Evolutionary conservation across 2,329 filamentous ascomycete species (phyloP).

Genomic region (Clarireedia hainanense): DNA sequence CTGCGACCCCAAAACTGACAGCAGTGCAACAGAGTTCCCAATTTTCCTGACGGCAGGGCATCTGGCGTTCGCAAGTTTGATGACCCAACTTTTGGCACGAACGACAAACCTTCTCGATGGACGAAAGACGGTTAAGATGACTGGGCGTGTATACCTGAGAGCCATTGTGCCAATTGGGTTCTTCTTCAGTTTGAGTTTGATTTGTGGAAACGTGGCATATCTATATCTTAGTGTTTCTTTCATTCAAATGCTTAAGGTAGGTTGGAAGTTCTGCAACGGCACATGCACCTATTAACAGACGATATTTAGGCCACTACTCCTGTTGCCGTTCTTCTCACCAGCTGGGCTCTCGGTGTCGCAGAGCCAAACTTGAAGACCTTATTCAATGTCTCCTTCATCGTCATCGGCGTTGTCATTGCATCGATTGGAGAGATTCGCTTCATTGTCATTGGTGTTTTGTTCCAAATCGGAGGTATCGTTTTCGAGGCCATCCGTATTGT

Average conservation of each 20-base stretch:
- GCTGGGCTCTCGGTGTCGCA: slow-evolving; percentile 74
- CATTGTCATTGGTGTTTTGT: slow-evolving; percentile 69
- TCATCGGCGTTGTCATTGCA: slow-evolving; percentile 88
- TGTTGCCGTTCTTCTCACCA: slow-evolving; percentile 82
- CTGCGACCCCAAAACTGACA: background rate
- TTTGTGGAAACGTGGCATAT: slow-evolving; percentile 94
- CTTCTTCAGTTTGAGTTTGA: slow-evolving; percentile 93
- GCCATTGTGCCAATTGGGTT: slow-evolving; percentile 91
- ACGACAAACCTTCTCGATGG: slow-evolving; percentile 87
- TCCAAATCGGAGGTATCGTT: slow-evolving; percentile 68
- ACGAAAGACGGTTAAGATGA: slow-evolving; percentile 96
- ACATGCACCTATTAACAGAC: slow-evolving; percentile 9
- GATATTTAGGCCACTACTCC: slow-evolving; percentile 73
- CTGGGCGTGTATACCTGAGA: slow-evolving; percentile 81
- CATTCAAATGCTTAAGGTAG: slow-evolving; percentile 98
- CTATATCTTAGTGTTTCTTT: slow-evolving; percentile 93
- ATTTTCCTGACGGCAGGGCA: slow-evolving; percentile 95
- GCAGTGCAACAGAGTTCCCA: slow-evolving; percentile 46
- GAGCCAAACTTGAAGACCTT: slow-evolving; percentile 80
- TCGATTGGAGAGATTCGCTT: slow-evolving; percentile 96
- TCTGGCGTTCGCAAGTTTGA: slow-evolving; percentile 82
- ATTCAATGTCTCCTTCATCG: slow-evolving; percentile 89
- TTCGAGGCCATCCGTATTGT: slow-evolving; percentile 79
- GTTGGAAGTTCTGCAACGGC: background rate
- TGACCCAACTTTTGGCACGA: slow-evolving; percentile 88